These are phyloP conservation scores for Chenopodium album DNA, from an alignment of 148 eudicot species.

Conservation along the genomic window DNA sequence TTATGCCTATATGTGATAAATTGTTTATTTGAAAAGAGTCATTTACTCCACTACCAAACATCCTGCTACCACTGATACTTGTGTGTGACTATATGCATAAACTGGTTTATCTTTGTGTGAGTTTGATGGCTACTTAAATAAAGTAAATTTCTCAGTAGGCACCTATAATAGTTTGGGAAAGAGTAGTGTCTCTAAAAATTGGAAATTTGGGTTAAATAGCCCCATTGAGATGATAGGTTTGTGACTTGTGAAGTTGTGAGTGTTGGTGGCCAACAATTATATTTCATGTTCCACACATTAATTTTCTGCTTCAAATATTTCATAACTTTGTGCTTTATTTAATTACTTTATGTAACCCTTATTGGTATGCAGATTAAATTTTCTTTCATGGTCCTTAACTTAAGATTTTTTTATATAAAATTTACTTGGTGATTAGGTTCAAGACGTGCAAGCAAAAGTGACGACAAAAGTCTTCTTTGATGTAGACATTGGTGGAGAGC, in stretches of 20 bases:
- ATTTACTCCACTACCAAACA: not conserved
- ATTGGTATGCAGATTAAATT: not conserved
- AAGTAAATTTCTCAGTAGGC: not conserved
- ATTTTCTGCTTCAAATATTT: not conserved
- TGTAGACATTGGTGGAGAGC: constrained; percentile 41
- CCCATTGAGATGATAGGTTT: not conserved
- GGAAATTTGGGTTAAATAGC: too few species aligned
- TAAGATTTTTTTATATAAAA: not conserved
- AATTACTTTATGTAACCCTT: not conserved
- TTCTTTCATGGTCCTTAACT: not conserved
- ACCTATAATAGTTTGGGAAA: not conserved
- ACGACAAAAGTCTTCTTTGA: constrained; percentile 34
- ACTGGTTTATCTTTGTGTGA: not conserved
- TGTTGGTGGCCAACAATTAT: not conserved
- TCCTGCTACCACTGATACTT: not conserved
- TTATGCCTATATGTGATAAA: not conserved
- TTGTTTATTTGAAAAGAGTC: not conserved
- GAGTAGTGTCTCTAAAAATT: not conserved
- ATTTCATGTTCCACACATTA: not conserved
- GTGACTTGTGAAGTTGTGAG: not conserved
- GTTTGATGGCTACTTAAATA: not conserved
- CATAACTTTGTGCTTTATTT: not conserved
- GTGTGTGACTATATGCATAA: not conserved
- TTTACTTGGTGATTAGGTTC: not conserved
- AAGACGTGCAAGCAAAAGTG: constrained; percentile 23